These are phyloP conservation scores for Pseudopyricularia cyperi DNA, from an alignment of 2,329 filamentous ascomycete genomes.

Conservation along the genomic window DNA sequence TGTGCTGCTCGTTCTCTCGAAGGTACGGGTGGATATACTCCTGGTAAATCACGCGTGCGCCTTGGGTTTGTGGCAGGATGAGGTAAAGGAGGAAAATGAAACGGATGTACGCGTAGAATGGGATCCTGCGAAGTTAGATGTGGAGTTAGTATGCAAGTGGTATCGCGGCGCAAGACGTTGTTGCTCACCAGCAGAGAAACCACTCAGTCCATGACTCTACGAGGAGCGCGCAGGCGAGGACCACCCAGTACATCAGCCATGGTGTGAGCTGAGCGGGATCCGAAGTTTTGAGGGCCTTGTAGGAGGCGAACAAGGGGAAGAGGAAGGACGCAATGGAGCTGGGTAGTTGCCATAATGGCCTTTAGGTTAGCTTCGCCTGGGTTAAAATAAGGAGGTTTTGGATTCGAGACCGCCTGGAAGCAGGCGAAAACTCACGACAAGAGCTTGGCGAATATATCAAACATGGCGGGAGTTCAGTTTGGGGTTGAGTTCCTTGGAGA, in stretches of 20 bases:
- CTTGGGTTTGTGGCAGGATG: constrained; percentile 93
- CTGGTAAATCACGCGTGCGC: constrained; percentile 75
- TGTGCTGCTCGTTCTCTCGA: constrained; percentile 70
- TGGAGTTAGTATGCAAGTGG: neutral
- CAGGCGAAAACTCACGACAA: constrained; percentile 49
- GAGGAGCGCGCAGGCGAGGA: constrained; percentile 68
- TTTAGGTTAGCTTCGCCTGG: constrained; percentile 1
- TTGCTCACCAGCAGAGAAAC: constrained; percentile 61
- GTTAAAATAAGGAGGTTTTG: constrained; percentile 4
- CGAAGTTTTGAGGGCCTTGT: constrained; percentile 90
- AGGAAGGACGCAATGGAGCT: constrained; percentile 82
- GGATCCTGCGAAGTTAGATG: constrained; percentile 42
- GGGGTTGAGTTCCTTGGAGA: neutral
- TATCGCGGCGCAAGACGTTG: neutral
- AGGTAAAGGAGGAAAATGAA: constrained; percentile 83
- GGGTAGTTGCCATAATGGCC: constrained; percentile 3
- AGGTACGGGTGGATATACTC: constrained; percentile 81
- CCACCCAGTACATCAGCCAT: constrained; percentile 99
- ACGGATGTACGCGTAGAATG: constrained; percentile 88
- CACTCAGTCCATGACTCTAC: constrained; percentile 82
- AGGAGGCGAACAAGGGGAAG: constrained; percentile 92
- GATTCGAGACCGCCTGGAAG: neutral
- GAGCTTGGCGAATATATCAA: constrained; percentile 64
- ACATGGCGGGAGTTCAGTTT: constrained; percentile 29
- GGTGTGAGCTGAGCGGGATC: constrained; percentile 82